These are phyloP conservation scores for Hypoxylon cercidicola DNA, from an alignment of 495 filamentous ascomycete genomes.

Conservation along the genomic window DNA sequence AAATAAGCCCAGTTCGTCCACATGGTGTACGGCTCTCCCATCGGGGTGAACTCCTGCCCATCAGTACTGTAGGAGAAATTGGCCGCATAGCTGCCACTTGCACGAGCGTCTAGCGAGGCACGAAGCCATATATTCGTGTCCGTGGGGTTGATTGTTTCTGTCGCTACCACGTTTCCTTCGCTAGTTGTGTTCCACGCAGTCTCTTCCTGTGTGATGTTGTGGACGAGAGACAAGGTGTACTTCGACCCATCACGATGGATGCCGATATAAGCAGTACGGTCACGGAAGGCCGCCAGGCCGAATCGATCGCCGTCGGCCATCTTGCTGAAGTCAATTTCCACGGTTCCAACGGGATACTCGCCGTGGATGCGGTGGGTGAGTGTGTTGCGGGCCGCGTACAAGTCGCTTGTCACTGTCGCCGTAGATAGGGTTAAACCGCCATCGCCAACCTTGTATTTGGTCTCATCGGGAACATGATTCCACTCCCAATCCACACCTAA, in stretches of 20 bases:
- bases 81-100: conserved; percentile 33
- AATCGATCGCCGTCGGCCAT: conserved; percentile 64
- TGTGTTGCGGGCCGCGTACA: conserved; percentile 66
- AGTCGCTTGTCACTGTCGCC: conserved; percentile 61
- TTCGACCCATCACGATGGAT: conserved; percentile 46
- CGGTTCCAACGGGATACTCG: conserved; percentile 57
- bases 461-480: conserved; percentile 69
- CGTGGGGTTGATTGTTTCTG: conserved; percentile 30
- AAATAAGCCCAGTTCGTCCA: conserved; percentile 62
- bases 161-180: conserved; percentile 53
- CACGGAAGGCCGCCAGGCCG: conserved; percentile 62
- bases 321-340: conserved; percentile 56
- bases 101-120: conserved; percentile 26
- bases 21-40: conserved; percentile 57
- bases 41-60: conserved; percentile 52
- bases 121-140: conserved; percentile 55
- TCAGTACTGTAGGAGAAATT: conserved; percentile 65
- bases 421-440: conserved; percentile 57
- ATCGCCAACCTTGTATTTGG: conserved; percentile 36
- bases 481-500: conserved; percentile 66
- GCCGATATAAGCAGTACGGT: conserved; percentile 63
- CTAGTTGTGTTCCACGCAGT: conserved; percentile 54
- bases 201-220: conserved; percentile 35
- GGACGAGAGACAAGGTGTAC: conserved; percentile 38
- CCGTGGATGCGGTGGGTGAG: conserved; percentile 65